A percentile compares a stretch with the other conserved stretches of the same genome.
These are phyloP conservation scores for Beta vulgaris DNA, from an alignment of 148 eudicot species.

Conservation along the genomic window DNA sequence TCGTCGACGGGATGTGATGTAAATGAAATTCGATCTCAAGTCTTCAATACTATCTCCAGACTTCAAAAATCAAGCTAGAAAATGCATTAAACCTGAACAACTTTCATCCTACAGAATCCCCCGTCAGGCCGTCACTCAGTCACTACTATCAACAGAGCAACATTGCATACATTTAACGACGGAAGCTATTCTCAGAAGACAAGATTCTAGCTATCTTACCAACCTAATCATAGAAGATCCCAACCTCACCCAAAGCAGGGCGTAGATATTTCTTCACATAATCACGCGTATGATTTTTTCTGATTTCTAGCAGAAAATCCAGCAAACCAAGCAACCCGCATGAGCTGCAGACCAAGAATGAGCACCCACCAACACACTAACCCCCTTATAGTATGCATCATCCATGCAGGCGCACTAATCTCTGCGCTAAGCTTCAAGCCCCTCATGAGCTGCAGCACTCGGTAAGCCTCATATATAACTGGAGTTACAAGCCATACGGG, in stretches of 20 bases:
- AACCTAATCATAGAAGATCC: background rate
- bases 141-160: background rate
- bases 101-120: background rate
- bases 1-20: too few relatives aligned
- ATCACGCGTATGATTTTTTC: background rate
- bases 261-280: background rate
- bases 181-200: background rate
- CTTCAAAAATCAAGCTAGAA: too few relatives aligned
- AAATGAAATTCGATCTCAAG: too few relatives aligned
- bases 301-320: conserved; percentile 63
- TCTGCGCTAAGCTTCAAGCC: conserved; percentile 89
- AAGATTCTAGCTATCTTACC: background rate
- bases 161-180: background rate
- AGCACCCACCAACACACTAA: conserved; percentile 98
- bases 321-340: conserved; percentile 99
- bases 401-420: conserved; percentile 71
- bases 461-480: conserved; percentile 75
- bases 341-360: conserved; percentile 88
- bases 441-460: conserved; percentile 94
- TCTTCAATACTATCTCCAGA: too few relatives aligned
- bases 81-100: background rate
- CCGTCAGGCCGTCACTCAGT: too few relatives aligned
- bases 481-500: conserved; percentile 98
- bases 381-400: conserved; percentile 66
- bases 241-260: background rate